A percentile compares a stretch with the other conserved stretches of the same genome.
phyloP scores from a whole-genome alignment of 2,329 filamentous ascomycete species.

The Aspergillus clavatus region DNA sequence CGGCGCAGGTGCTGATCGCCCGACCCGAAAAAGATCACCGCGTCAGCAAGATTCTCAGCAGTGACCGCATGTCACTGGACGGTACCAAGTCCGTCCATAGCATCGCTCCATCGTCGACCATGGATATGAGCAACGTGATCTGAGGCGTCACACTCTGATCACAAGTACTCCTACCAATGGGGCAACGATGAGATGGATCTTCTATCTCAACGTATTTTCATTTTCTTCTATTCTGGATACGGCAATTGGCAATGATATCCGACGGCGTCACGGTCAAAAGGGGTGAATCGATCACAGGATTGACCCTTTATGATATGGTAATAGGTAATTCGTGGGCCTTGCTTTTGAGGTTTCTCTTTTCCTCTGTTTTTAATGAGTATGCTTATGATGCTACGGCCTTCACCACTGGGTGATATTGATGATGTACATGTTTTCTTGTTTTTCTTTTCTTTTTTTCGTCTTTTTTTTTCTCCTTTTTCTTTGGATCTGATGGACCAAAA shows the following conservation, averaged over 20 bases:
- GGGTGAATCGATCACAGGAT: background rate
- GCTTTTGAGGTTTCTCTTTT: background rate
- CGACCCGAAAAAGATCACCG: conserved; percentile 43
- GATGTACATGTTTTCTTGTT: conserved; percentile 4
- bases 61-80: conserved; percentile 42
- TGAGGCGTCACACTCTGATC: conserved; percentile 40
- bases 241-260: background rate
- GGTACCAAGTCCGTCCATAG: conserved; percentile 38
- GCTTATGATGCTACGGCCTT: background rate
- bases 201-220: too few species aligned
- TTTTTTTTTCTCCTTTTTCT: conserved; percentile 7
- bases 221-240: conserved; percentile 6
- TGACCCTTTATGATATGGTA: background rate
- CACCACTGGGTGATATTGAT: background rate
- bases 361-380: background rate
- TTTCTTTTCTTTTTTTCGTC: conserved; percentile 6
- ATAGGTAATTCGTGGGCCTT: background rate
- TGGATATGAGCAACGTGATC: conserved; percentile 43
- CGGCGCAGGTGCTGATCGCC: conserved; percentile 85
- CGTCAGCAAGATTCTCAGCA: conserved; percentile 36
- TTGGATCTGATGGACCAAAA: background rate
- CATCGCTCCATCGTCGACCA: conserved; percentile 39
- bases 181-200: too few species aligned
- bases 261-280: conserved; percentile 1
- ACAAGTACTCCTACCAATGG: too few species aligned